Evolutionary conservation across 2,329 filamentous ascomycete species (phyloP).

Genomic region (Ceratocystis variospora): DNA sequence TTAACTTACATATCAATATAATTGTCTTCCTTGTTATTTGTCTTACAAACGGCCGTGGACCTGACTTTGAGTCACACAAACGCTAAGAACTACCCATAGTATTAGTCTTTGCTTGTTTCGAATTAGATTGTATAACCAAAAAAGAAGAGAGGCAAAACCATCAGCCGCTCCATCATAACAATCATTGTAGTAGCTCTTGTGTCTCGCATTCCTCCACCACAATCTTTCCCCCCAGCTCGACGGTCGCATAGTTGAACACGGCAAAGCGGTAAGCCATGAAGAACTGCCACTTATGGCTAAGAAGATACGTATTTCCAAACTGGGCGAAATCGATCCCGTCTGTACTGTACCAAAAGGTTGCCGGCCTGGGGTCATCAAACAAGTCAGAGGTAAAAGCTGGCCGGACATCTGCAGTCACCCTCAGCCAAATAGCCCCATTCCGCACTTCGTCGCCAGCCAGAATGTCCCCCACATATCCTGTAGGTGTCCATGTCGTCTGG

Average conservation of each 20-base stretch:
- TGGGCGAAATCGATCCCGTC: conserved; percentile 30
- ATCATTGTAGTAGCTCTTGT: neutral
- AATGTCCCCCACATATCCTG: conserved; percentile 19
- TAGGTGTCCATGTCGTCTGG: neutral
- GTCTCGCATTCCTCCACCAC: conserved; percentile 18
- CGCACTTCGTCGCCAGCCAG: conserved; percentile 24
- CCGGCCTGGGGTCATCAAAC: conserved; percentile 13
- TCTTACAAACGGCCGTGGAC: no score
- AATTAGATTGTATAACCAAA: no score
- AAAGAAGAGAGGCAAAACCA: neutral
- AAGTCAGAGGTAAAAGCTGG: conserved; percentile 16
- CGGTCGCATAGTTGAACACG: conserved; percentile 37
- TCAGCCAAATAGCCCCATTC: conserved; percentile 21
- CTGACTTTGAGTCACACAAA: no score
- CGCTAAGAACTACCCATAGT: no score
- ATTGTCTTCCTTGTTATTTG: no score
- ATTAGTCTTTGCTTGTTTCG: neutral
- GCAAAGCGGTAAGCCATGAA: conserved; percentile 37
- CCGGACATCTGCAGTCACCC: conserved; percentile 22
- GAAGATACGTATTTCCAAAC: conserved; percentile 27
- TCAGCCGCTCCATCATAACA: neutral
- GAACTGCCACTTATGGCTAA: conserved; percentile 32
- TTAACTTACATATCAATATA: no score
- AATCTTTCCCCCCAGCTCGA: conserved; percentile 22
- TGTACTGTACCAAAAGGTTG: conserved; percentile 29